Conservation (phyloP, 768 basidiomycete genomes). For the Lyophyllum shimeji region DNA sequence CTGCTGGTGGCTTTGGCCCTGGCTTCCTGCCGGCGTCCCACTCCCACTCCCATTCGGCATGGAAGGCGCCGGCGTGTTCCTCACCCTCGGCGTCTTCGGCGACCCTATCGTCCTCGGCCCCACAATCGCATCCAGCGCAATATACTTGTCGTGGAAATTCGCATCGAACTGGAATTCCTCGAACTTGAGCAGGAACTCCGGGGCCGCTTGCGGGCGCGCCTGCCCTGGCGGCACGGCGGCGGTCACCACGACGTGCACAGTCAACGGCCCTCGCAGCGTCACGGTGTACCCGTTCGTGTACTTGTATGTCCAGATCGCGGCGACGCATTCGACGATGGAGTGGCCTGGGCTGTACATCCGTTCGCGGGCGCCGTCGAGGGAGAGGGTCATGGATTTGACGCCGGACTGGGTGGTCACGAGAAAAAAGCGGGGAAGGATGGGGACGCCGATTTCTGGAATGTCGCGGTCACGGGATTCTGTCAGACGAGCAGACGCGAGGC, state of each 20-base stretch:
- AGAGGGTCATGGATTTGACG: constrained; percentile 80
- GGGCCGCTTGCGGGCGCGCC: constrained; percentile 20
- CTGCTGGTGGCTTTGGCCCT: constrained; percentile 17
- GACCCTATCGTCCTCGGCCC: constrained; percentile 47
- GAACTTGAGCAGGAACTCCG: constrained; percentile 53
- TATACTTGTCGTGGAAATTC: constrained; percentile 69
- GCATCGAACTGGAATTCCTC: constrained; percentile 77
- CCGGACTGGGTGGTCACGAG: constrained; percentile 83
- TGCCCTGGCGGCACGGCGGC: constrained; percentile 29
- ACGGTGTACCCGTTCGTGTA: constrained; percentile 81
- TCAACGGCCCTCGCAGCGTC: constrained; percentile 72
- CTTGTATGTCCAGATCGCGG: constrained; percentile 79
- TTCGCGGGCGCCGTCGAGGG: constrained; percentile 76
- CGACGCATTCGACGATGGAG: constrained; percentile 66
- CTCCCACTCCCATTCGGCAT: constrained; percentile 28
- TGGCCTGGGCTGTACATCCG: constrained; percentile 45
- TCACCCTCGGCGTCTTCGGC: constrained; percentile 35
- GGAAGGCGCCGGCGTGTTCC: constrained; percentile 22
- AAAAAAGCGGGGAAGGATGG: constrained; percentile 82
- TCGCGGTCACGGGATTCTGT: constrained; percentile 3
- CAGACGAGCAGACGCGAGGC: constrained; percentile 5
- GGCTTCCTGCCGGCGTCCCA: constrained; percentile 8
- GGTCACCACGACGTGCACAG: constrained; percentile 56
- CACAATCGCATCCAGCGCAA: constrained; percentile 61
- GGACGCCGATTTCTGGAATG: constrained; percentile 69